A percentile compares a stretch with the other conserved stretches of the same genome.
Evolutionary conservation across 2,329 filamentous ascomycete genomes (phyloP).

Genomic region (Phialophora tarda): DNA sequence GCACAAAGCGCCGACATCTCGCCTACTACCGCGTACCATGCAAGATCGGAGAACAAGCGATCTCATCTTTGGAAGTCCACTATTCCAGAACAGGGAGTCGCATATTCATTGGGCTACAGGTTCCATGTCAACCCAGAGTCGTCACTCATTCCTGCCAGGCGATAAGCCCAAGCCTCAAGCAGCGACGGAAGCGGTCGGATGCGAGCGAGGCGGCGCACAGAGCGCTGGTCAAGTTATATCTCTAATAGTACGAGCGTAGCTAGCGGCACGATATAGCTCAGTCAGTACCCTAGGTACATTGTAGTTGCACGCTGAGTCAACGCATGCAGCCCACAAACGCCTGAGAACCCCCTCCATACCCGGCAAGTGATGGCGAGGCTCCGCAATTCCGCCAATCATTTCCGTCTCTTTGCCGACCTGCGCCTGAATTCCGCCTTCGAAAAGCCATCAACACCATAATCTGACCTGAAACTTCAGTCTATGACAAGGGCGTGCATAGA

Average conservation of each 20-base stretch:
- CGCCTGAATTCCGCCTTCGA: conserved; percentile 15
- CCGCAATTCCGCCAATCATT: conserved; percentile 18
- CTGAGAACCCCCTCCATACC: background rate
- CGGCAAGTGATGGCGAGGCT: background rate
- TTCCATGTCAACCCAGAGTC: background rate
- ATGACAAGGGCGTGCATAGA: conserved; percentile 54
- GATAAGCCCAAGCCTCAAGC: background rate
- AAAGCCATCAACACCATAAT: conserved; percentile 9
- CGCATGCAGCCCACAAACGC: background rate
- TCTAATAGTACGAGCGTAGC: background rate
- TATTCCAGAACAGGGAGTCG: background rate
- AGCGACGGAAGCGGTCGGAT: background rate
- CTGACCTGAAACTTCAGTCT: background rate
- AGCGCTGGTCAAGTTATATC: background rate
- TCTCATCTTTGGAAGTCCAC: background rate
- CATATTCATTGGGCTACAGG: background rate
- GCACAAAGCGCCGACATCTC: background rate
- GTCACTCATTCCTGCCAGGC: background rate
- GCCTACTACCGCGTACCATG: background rate
- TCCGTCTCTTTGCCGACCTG: background rate
- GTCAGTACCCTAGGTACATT: background rate
- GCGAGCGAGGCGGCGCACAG: background rate
- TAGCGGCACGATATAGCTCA: background rate
- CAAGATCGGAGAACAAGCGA: background rate
- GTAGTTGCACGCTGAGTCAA: background rate